These are phyloP conservation scores for Mrakia blollopis DNA, from an alignment of 768 basidiomycete genomes.

Conservation along the genomic window DNA sequence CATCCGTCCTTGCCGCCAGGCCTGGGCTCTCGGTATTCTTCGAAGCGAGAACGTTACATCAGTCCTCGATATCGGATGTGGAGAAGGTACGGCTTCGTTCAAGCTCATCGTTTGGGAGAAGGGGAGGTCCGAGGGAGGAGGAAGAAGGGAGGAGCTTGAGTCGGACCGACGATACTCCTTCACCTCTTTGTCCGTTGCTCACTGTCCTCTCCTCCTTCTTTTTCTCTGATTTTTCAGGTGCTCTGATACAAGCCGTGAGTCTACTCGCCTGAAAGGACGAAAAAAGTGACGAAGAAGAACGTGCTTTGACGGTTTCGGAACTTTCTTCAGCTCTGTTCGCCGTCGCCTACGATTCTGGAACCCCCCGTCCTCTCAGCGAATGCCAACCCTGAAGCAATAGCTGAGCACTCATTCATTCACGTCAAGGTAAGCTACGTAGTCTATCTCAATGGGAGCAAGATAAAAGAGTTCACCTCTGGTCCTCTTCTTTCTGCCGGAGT, in stretches of 20 bases:
- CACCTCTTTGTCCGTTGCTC: background rate
- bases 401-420: conserved; percentile 38
- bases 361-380: conserved; percentile 34
- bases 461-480: no score
- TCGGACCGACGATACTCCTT: background rate
- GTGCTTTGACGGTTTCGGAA: background rate
- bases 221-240: background rate
- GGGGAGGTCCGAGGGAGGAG: background rate
- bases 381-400: background rate
- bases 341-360: conserved; percentile 39
- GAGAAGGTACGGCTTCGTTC: conserved; percentile 37
- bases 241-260: conserved; percentile 21
- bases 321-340: conserved; percentile 40
- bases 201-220: background rate
- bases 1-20: conserved; percentile 20
- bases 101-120: background rate
- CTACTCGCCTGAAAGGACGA: no score
- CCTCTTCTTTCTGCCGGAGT: no score
- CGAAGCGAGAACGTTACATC: conserved; percentile 38
- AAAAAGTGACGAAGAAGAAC: background rate
- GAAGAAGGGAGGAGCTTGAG: background rate
- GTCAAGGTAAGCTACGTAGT: conserved; percentile 38
- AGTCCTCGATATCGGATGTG: conserved; percentile 46
- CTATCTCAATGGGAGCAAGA: no score
- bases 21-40: conserved; percentile 43